Percentiles rank a stretch among this genome's conserved stretches.
These are phyloP conservation scores for Pyrenophora tritici-repentis DNA, from an alignment of 2,329 filamentous ascomycete species.

Conservation along the genomic window DNA sequence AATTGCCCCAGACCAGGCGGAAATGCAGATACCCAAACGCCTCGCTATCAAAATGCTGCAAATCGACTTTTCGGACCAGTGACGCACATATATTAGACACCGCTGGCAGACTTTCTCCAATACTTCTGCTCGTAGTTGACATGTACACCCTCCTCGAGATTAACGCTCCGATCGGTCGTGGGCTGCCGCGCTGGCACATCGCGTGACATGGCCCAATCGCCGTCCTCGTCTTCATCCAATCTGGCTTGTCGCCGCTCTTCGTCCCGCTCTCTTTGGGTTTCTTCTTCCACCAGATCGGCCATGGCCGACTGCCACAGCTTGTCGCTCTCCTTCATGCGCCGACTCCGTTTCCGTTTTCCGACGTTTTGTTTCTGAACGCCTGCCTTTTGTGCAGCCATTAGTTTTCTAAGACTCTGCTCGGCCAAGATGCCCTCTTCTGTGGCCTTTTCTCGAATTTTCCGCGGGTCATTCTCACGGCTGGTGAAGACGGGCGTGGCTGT, in stretches of 20 bases:
- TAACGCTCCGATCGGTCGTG: constrained; percentile 36
- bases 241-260: constrained; percentile 27
- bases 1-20: constrained; percentile 15
- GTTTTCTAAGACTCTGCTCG: constrained; percentile 66
- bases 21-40: constrained; percentile 43
- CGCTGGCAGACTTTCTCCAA: constrained; percentile 57
- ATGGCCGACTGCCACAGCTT: constrained; percentile 62
- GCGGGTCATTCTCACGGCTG: constrained; percentile 62
- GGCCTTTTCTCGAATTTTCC: constrained; percentile 64
- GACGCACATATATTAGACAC: constrained; percentile 15
- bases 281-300: constrained; percentile 54
- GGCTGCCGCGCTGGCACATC: constrained; percentile 34
- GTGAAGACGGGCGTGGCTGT: constrained; percentile 63
- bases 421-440: constrained; percentile 69
- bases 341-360: constrained; percentile 49
- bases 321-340: constrained; percentile 51
- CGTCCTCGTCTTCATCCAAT: constrained; percentile 27
- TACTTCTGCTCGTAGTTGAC: constrained; percentile 66
- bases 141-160: constrained; percentile 48
- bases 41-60: constrained; percentile 46
- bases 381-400: constrained; percentile 57
- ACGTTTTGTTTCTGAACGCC: constrained; percentile 48
- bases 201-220: constrained; percentile 25
- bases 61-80: constrained; percentile 9
- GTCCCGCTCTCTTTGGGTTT: constrained; percentile 39